These are phyloP conservation scores for Mallotus repandus DNA, from an alignment of 441 rosid species.

Conservation along the genomic window DNA sequence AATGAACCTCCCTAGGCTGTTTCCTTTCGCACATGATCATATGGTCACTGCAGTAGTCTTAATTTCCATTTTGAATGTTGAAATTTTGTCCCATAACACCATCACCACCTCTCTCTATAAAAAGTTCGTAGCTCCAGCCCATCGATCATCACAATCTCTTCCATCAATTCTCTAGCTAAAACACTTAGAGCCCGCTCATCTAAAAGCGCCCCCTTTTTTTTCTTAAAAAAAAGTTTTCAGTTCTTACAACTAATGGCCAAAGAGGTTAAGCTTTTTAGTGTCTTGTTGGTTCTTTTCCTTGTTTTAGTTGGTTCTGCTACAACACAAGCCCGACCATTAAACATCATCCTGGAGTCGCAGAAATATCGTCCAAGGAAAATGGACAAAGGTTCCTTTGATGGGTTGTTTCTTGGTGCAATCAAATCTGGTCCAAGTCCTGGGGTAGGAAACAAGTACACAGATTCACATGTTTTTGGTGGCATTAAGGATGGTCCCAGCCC, in stretches of 20 bases:
- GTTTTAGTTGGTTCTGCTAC: conserved; percentile 11
- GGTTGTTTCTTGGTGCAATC: conserved; percentile 27
- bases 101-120: too few species aligned
- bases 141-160: not conserved
- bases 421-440: conserved; percentile 59
- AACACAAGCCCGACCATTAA: conserved; percentile 29
- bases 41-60: too few species aligned
- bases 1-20: conserved; percentile 6
- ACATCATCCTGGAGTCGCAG: conserved; percentile 10
- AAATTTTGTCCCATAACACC: too few species aligned
- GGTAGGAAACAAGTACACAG: conserved; percentile 36
- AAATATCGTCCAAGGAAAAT: not conserved
- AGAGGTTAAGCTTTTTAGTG: conserved; percentile 1
- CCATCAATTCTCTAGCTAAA: not conserved
- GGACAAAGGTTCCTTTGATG: conserved; percentile 20
- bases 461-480: conserved; percentile 24
- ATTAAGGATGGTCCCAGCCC: conserved; percentile 37
- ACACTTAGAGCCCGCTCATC: too few species aligned
- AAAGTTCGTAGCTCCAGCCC: too few species aligned
- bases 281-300: conserved; percentile 14
- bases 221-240: too few species aligned
- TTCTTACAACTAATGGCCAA: not conserved
- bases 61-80: too few species aligned
- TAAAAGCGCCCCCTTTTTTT: too few species aligned
- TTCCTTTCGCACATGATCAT: conserved; percentile 16